Percentiles rank a stretch among this genome's conserved stretches.
These are phyloP conservation scores for Chimonanthus salicifolius DNA, from an alignment of 164 flowering plant genomes.

Conservation along the genomic window DNA sequence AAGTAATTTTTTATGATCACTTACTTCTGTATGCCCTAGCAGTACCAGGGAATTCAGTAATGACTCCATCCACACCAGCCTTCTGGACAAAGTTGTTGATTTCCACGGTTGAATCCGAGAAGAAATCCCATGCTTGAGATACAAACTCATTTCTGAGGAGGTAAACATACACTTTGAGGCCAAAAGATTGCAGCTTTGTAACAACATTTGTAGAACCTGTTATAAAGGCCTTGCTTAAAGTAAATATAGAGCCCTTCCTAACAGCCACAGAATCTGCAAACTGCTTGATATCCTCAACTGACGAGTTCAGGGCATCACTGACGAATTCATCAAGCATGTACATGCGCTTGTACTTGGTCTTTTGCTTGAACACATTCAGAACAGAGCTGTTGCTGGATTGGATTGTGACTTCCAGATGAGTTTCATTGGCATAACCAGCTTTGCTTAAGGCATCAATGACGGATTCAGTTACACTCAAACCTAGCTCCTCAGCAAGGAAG, in stretches of 20 bases:
- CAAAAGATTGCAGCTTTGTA: slow-evolving; percentile 37
- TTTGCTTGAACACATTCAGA: slow-evolving; percentile 39
- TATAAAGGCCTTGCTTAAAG: slow-evolving; percentile 26
- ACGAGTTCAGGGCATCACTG: slow-evolving; percentile 34
- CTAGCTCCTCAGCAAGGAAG: slow-evolving; percentile 62
- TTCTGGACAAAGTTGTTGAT: slow-evolving; percentile 45
- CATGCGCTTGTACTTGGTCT: slow-evolving; percentile 47
- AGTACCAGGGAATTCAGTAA: slow-evolving; percentile 84
- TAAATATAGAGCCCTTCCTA: slow-evolving; percentile 45
- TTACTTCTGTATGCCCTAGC: slow-evolving; percentile 71
- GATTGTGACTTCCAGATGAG: slow-evolving; percentile 49
- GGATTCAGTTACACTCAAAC: slow-evolving; percentile 42
- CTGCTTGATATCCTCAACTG: slow-evolving; percentile 56
- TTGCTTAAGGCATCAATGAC: slow-evolving; percentile 49
- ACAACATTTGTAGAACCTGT: slow-evolving; percentile 40
- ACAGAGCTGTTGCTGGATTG: slow-evolving; percentile 68
- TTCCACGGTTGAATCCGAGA: slow-evolving; percentile 76
- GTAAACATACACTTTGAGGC: slow-evolving; percentile 55
- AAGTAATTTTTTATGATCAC: slow-evolving; percentile 12
- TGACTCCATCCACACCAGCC: slow-evolving; percentile 51
- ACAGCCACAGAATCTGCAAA: slow-evolving; percentile 71
- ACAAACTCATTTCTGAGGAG: slow-evolving; percentile 70
- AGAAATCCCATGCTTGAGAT: slow-evolving; percentile 86
- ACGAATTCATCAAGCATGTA: slow-evolving; percentile 56
- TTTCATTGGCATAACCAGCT: slow-evolving; percentile 47